Conservation (phyloP, 371 early-diverging fungal genomes). For the Sporodiniella umbellata region DNA sequence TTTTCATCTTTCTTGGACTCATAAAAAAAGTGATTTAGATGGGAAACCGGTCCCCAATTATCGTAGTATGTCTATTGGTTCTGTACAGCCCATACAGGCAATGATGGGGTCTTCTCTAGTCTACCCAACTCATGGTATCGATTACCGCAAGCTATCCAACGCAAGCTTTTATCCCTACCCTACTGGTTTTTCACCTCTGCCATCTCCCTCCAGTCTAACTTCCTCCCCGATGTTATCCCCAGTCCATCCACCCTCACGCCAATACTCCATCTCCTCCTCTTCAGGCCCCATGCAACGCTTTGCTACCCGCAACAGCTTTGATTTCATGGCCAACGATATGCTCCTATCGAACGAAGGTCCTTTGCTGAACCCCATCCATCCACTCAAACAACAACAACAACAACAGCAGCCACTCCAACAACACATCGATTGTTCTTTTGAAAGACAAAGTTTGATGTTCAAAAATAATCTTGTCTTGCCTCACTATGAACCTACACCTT, state of each 20-base stretch:
- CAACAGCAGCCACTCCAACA: conserved; percentile 5
- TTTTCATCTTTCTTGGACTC: neutral
- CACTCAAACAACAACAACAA: conserved; percentile 12
- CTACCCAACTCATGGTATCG: neutral
- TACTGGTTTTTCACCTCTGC: conserved; percentile 29
- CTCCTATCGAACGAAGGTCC: conserved; percentile 33
- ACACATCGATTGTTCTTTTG: conserved; percentile 17
- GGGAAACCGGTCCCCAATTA: conserved; percentile 26
- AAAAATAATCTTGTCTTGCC: conserved; percentile 20
- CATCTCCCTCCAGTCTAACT: conserved; percentile 35
- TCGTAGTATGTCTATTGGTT: conserved; percentile 46
- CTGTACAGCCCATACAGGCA: conserved; percentile 19
- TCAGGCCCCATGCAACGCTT: conserved; percentile 15
- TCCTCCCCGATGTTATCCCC: conserved; percentile 42
- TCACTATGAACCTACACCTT: conserved; percentile 14
- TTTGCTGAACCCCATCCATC: conserved; percentile 38
- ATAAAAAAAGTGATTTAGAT: conserved; percentile 6
- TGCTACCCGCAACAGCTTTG: conserved; percentile 14
- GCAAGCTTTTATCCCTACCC: conserved; percentile 1
- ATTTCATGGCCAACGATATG: conserved; percentile 14
- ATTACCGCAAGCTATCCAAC: conserved; percentile 4
- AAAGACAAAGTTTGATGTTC: conserved; percentile 16
- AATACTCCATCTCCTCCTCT: conserved; percentile 24
- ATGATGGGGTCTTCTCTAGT: neutral
- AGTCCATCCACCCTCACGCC: conserved; percentile 27